These are phyloP conservation scores for Microsporum canis DNA, from an alignment of 2,329 filamentous ascomycete genomes.

Conservation along the genomic window DNA sequence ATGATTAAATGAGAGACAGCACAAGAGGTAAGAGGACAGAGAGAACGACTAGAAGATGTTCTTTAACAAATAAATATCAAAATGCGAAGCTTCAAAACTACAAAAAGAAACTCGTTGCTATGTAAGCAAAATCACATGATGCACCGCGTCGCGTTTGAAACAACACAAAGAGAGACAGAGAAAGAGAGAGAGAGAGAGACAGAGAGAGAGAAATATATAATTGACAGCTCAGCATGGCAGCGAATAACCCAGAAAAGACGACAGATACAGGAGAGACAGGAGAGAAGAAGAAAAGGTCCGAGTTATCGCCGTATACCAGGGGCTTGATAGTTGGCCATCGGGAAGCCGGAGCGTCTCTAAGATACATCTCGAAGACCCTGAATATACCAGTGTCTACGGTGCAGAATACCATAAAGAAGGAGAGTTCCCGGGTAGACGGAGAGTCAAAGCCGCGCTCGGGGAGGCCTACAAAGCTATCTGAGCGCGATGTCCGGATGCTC, in stretches of 20 bases:
- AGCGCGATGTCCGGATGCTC: neutral
- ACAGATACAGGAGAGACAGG: neutral
- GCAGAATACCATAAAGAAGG: neutral
- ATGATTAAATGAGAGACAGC: conserved; percentile 15
- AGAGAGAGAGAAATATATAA: neutral
- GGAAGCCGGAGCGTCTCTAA: neutral
- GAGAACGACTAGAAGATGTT: neutral
- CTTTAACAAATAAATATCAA: neutral
- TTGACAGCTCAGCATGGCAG: neutral
- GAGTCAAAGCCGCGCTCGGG: neutral
- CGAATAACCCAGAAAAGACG: neutral
- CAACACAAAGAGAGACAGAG: neutral
- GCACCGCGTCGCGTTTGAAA: neutral
- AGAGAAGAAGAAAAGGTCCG: neutral
- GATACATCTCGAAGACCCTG: neutral
- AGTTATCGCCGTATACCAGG: neutral
- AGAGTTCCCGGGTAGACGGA: neutral
- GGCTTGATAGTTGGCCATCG: neutral
- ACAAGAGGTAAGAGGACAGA: neutral
- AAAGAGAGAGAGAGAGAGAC: neutral
- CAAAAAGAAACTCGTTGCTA: neutral
- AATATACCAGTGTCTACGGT: neutral
- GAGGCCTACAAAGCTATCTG: neutral
- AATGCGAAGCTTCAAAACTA: neutral
- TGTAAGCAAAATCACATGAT: neutral